A percentile compares a stretch with the other conserved stretches of the same genome.
phyloP scores from a whole-genome alignment of 495 filamentous ascomycete genomes.

The Corynascus novoguineensis region DNA sequence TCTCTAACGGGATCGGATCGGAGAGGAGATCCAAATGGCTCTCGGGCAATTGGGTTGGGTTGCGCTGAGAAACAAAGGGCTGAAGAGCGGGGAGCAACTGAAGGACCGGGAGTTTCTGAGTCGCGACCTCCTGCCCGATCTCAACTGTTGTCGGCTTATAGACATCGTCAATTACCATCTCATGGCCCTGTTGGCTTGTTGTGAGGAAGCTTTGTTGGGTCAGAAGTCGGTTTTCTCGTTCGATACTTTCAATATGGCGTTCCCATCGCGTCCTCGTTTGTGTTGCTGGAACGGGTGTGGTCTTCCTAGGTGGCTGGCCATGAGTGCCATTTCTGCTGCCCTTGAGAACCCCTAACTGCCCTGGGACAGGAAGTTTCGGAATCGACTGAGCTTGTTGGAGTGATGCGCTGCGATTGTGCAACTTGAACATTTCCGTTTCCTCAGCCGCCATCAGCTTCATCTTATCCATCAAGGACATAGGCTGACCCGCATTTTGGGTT shows the following conservation, averaged over 20 bases:
- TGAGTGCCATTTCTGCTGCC: neutral
- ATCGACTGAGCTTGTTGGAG: neutral
- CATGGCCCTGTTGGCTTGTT: neutral
- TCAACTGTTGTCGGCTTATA: constrained; percentile 15
- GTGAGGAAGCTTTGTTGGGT: neutral
- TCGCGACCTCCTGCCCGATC: constrained; percentile 5
- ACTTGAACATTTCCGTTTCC: constrained; percentile 4
- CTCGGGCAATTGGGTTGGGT: no score
- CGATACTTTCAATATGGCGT: neutral
- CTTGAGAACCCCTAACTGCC: neutral
- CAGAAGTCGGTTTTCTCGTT: neutral
- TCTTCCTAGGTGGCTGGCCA: neutral
- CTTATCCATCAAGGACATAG: constrained; percentile 10
- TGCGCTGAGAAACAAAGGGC: no score
- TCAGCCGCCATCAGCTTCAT: constrained; percentile 12
- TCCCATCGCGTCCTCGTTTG: neutral
- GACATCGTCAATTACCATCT: constrained; percentile 4
- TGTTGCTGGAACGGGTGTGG: neutral
- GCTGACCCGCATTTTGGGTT: neutral
- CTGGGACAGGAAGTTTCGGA: neutral
- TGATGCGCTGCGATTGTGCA: neutral
- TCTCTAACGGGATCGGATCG: neutral
- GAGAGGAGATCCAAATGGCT: neutral
- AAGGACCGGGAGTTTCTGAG: neutral
- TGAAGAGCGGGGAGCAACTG: no score